Base-by-base conservation (phyloP, 179 eudicot species). In the Beta lomatogona region DNA sequence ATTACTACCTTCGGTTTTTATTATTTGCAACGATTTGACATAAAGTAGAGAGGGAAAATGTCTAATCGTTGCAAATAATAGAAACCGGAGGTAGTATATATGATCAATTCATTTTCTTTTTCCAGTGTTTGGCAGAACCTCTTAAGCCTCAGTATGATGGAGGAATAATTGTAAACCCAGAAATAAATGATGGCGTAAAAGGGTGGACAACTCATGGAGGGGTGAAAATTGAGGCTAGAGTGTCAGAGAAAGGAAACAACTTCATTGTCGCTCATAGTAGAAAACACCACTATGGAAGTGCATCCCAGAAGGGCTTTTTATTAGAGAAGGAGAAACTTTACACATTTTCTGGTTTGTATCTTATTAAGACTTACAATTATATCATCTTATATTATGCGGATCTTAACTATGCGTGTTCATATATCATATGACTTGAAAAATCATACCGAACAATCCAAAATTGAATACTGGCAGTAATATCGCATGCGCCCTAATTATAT, bases 201-300 rank as follows among this genome's bases (percentile, higher is more conserved):
- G 97, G 93, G 6, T 92, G 94, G 94, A 80, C 83, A 36, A 60
- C 65, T n/a, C 87, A 84, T 66, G 97, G 93, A 54, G 81, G 76
- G 44, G 90, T 85, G 28, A 82, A 81, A 79, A 60, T 91, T 57
- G 84, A 83, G 63, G 77, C 48, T 48, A 74, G 69, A 75, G 65
- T 53, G 25, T 87, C 93, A 15, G 4, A 5, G 14, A 80, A 72
- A 6, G 91, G 93, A 69, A 91, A 92, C 76, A 84, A 80, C 3
- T 92, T 80, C 89, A 75, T 92, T 16, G 91, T 84, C 28, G 89
- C 89, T 36, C 83, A 65, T 46, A 46, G 70, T 25, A 81, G 91
- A 81, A 78, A 71, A n/a, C 82, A 79, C 53, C 44, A 88, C 3
- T 59, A 52, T 64, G 85, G 82, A n/a, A 89, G 91, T 81, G 78